These are phyloP conservation scores for Alternaria brassicae DNA, from an alignment of 2,329 filamentous ascomycete species.

Conservation along the genomic window DNA sequence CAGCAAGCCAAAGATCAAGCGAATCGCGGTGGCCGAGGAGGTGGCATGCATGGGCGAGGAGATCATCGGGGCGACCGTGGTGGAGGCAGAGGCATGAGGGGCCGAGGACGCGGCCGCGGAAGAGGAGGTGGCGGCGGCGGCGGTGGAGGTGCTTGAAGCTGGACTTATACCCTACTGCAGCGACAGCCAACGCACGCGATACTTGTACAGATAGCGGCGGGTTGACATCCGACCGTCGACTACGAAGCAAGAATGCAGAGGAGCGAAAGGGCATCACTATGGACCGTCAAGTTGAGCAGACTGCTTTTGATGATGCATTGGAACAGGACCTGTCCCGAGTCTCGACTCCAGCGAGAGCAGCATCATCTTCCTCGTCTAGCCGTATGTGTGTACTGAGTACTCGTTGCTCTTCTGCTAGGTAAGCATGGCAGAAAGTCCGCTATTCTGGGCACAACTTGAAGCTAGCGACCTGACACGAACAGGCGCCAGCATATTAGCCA, in stretches of 20 bases:
- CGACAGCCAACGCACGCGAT: slow-evolving; percentile 5
- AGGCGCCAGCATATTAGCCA: background rate
- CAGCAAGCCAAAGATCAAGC: slow-evolving; percentile 77
- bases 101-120: slow-evolving; percentile 60
- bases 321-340: slow-evolving; percentile 4
- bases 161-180: background rate
- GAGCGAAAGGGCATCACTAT: background rate
- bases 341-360: slow-evolving; percentile 5
- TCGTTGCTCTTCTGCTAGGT: background rate
- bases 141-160: slow-evolving; percentile 39
- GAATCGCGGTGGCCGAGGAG: slow-evolving; percentile 69
- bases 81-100: slow-evolving; percentile 62
- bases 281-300: background rate
- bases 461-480: background rate
- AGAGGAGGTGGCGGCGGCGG: slow-evolving; percentile 60
- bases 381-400: background rate
- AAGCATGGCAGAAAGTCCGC: background rate
- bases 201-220: slow-evolving; percentile 1
- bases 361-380: background rate
- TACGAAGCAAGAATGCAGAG: slow-evolving; percentile 1
- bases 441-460: background rate
- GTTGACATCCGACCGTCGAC: background rate
- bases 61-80: slow-evolving; percentile 61
- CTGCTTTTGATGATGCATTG: background rate
- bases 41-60: slow-evolving; percentile 64